Conservation (phyloP, 164 flowering plant species). For the Nelumbo lutea region DNA sequence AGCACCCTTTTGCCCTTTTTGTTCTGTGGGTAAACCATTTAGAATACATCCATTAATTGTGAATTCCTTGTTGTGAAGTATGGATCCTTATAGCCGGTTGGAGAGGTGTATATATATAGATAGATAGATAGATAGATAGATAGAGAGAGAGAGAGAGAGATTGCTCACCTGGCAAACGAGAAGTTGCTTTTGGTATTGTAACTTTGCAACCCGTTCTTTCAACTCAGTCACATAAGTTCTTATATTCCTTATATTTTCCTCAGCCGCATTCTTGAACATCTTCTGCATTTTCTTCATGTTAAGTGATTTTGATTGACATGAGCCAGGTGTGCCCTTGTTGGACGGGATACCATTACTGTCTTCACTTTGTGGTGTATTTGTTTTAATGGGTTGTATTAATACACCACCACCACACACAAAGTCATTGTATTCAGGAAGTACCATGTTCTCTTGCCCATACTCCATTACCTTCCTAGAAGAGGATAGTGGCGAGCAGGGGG, state of each 20-base stretch:
- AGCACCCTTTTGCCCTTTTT: too few relatives aligned
- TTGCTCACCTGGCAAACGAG: constrained; percentile 76
- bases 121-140: too few relatives aligned
- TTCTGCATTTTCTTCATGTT: constrained; percentile 74
- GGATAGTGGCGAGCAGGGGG: constrained; percentile 64
- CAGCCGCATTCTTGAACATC: constrained; percentile 83
- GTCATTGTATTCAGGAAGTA: constrained; percentile 31
- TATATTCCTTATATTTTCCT: constrained; percentile 75
- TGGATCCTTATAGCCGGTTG: not conserved
- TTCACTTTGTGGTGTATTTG: constrained; percentile 28
- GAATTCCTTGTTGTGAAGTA: too few relatives aligned
- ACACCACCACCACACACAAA: constrained; percentile 10
- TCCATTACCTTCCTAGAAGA: constrained; percentile 40
- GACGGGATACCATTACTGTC: constrained; percentile 25
- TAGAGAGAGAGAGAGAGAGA: not conserved
- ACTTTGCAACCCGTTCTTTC: constrained; percentile 81
- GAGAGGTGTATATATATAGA: not conserved
- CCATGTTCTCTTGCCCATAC: constrained; percentile 51
- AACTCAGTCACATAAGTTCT: constrained; percentile 72
- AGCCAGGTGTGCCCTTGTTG: constrained; percentile 45
- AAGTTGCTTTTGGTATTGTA: constrained; percentile 86
- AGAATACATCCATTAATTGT: too few relatives aligned
- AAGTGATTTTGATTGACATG: constrained; percentile 40
- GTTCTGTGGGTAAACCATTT: too few relatives aligned
- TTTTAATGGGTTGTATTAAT: constrained; percentile 9